A percentile compares a stretch with the other conserved stretches of the same genome.
These are phyloP conservation scores for Lasiosphaeria hispida DNA, from an alignment of 495 filamentous ascomycete species.

Conservation along the genomic window DNA sequence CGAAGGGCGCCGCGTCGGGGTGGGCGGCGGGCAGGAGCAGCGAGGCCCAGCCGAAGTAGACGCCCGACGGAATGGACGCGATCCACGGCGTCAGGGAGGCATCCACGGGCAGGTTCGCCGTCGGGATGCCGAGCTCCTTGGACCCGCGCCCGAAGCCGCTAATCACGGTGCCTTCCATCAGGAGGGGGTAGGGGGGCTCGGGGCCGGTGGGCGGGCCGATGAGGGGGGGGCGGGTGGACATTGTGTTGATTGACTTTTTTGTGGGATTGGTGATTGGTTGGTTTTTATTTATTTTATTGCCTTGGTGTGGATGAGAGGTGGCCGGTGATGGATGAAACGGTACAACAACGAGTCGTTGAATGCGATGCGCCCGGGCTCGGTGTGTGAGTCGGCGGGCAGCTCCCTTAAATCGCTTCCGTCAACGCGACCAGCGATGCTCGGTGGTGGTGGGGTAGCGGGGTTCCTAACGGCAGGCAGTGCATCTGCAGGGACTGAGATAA, in stretches of 20 bases:
- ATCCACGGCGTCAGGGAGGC: constrained; percentile 65
- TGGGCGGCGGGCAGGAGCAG: constrained; percentile 50
- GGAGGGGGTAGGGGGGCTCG: constrained; percentile 73
- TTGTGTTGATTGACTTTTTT: constrained; percentile 14
- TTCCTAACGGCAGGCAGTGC: background rate
- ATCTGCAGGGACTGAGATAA: constrained; percentile 7
- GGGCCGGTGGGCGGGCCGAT: constrained; percentile 72
- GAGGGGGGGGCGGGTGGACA: constrained; percentile 53
- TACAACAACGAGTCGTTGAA: background rate
- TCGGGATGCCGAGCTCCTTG: constrained; percentile 94
- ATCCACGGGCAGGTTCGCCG: constrained; percentile 89
- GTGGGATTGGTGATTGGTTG: background rate
- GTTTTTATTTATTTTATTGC: background rate
- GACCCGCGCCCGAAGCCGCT: constrained; percentile 91
- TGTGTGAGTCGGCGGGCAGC: too few relatives aligned
- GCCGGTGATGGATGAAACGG: background rate
- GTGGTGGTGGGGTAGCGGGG: constrained; percentile 5
- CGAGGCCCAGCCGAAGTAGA: constrained; percentile 89
- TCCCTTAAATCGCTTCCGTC: too few relatives aligned
- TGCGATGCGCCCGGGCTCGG: too few relatives aligned
- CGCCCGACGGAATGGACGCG: constrained; percentile 65
- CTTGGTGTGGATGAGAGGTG: background rate
- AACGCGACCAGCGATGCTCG: background rate
- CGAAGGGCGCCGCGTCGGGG: constrained; percentile 29
- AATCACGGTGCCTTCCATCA: constrained; percentile 78